Percentiles rank a stretch among this genome's conserved stretches.
Evolutionary conservation across 2,329 filamentous ascomycete species (phyloP).

Genomic region (Aspergillus sp.): DNA sequence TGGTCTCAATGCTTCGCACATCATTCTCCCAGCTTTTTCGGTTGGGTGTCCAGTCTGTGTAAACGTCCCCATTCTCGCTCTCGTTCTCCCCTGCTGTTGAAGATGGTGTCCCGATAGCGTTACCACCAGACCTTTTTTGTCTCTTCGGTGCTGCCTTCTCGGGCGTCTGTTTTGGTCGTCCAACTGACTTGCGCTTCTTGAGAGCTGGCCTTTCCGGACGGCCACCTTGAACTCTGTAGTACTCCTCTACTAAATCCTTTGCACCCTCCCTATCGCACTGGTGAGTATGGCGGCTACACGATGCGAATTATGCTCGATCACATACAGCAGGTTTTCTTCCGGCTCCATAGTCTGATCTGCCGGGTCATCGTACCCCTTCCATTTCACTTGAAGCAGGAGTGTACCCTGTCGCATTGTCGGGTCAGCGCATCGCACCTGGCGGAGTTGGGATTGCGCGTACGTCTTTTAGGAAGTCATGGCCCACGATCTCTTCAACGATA

Average conservation of each 20-base stretch:
- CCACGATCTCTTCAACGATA: conserved; percentile 34
- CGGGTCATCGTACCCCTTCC: conserved; percentile 40
- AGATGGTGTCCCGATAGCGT: conserved; percentile 12
- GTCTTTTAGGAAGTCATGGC: conserved; percentile 28
- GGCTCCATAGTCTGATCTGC: conserved; percentile 42
- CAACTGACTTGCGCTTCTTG: conserved; percentile 31
- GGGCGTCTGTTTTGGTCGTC: conserved; percentile 19
- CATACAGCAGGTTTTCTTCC: conserved; percentile 39
- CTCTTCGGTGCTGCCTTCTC: conserved; percentile 20
- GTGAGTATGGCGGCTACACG: conserved; percentile 10
- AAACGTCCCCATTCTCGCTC: conserved; percentile 11
- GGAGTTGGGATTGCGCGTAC: conserved; percentile 16
- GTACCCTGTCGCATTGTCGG: conserved; percentile 26
- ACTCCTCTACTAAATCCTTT: conserved; percentile 32
- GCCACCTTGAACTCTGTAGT: conserved; percentile 38
- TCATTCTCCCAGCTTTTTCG: conserved; percentile 38
- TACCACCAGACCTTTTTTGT: conserved; percentile 19
- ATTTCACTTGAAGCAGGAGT: conserved; percentile 39
- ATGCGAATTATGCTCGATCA: background rate
- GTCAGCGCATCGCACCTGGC: conserved; percentile 10
- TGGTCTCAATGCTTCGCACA: conserved; percentile 38
- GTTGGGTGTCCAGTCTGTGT: conserved; percentile 32
- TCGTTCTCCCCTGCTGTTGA: conserved; percentile 5
- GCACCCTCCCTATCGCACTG: conserved; percentile 29
- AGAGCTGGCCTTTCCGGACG: conserved; percentile 26